phyloP scores from a whole-genome alignment of 805 yeast genomes.

The Kodamaea lidongshanica region DNA sequence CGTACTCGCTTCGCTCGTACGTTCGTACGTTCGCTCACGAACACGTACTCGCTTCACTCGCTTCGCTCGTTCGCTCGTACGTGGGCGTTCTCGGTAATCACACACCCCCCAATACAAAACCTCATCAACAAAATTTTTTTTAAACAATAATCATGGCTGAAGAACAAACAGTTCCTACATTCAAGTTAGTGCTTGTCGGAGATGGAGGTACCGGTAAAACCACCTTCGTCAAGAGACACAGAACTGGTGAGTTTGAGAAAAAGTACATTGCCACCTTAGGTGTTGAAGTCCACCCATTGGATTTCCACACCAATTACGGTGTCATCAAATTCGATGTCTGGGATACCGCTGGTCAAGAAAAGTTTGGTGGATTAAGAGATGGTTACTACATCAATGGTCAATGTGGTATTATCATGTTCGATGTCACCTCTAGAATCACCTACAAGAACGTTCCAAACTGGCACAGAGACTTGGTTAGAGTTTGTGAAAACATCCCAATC shows the following conservation, averaged over 20 bases:
- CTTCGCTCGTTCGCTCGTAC: too few species aligned
- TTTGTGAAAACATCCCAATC: slow-evolving; percentile 98
- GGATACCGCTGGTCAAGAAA: slow-evolving; percentile 99
- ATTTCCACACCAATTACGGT: slow-evolving; percentile 97
- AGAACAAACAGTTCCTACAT: slow-evolving; percentile 84
- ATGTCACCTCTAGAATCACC: slow-evolving; percentile 98
- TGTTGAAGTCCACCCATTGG: slow-evolving; percentile 98
- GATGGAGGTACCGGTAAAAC: slow-evolving; percentile 99
- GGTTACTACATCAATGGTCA: slow-evolving; percentile 99
- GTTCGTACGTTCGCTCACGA: slow-evolving; percentile 1
- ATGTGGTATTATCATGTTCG: slow-evolving; percentile 99
- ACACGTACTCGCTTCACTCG: slow-evolving; percentile 1
- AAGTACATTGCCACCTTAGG: slow-evolving; percentile 98
- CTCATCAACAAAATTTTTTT: slow-evolving; percentile 4
- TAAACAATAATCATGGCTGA: slow-evolving; percentile 33
- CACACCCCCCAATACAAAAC: too few species aligned
- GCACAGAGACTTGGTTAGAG: slow-evolving; percentile 99
- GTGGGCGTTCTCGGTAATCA: slow-evolving; percentile 14
- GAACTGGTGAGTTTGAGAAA: slow-evolving; percentile 98
- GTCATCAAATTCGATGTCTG: slow-evolving; percentile 98
- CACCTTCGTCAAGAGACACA: slow-evolving; percentile 98
- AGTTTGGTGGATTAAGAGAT: slow-evolving; percentile 99
- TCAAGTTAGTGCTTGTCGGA: slow-evolving; percentile 97
- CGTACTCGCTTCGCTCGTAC: slow-evolving; percentile 1
- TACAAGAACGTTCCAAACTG: slow-evolving; percentile 99